Conservation (phyloP, 1,284 basidiomycete species). For the Megacollybia platyphylla region DNA sequence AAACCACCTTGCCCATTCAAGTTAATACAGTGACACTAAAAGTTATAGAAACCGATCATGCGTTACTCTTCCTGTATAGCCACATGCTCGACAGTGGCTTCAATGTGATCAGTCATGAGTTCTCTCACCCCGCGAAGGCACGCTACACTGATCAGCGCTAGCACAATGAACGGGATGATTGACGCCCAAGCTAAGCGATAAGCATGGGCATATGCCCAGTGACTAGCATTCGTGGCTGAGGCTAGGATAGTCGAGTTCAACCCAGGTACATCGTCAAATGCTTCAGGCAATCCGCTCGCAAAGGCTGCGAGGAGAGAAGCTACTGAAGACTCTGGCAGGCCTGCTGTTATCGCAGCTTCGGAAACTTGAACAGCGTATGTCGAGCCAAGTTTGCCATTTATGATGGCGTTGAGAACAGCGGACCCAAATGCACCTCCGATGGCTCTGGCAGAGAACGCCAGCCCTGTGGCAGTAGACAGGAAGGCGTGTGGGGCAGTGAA, state of each 20-base stretch:
- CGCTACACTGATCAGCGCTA: conserved; percentile 8
- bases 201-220: conserved; percentile 7
- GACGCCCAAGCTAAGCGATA: conserved; percentile 9
- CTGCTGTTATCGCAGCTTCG: conserved; percentile 7
- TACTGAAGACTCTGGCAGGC: conserved; percentile 5
- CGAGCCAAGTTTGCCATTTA: conserved; percentile 9
- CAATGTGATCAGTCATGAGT: conserved; percentile 10
- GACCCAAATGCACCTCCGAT: conserved; percentile 10
- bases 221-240: conserved; percentile 5
- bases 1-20: no score
- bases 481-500: conserved; percentile 9
- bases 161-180: conserved; percentile 8
- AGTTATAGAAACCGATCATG: no score
- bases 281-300: conserved; percentile 2
- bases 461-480: conserved; percentile 10
- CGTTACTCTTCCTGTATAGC: no score
- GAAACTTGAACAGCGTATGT: conserved; percentile 7
- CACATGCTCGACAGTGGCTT: conserved; percentile 8
- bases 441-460: conserved; percentile 9
- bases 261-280: conserved; percentile 3
- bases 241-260: conserved; percentile 3
- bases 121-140: conserved; percentile 9
- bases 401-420: conserved; percentile 10
- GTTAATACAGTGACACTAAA: no score
- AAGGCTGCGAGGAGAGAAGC: conserved; percentile 6